These are phyloP conservation scores for Hymenoscyphus albidus DNA, from an alignment of 2,329 filamentous ascomycete species.

Conservation along the genomic window DNA sequence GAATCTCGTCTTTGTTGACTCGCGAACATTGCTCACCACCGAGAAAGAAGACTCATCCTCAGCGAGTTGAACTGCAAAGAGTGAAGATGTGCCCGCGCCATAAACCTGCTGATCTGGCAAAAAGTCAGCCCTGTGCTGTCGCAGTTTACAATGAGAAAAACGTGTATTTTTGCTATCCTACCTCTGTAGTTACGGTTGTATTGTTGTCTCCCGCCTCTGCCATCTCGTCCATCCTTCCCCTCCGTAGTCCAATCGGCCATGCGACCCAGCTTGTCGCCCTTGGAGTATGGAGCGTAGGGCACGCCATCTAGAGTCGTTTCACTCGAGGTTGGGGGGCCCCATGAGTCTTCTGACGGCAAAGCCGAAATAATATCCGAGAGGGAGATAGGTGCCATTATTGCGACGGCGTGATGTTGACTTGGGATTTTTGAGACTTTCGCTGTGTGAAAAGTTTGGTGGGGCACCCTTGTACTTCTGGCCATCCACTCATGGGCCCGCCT, in stretches of 20 bases:
- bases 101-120: conserved; percentile 88
- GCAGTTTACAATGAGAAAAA: conserved; percentile 13
- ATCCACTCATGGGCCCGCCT: neutral
- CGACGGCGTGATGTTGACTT: conserved; percentile 17
- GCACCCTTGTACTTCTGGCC: neutral
- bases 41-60: conserved; percentile 98
- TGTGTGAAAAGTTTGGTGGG: conserved; percentile 1
- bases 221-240: conserved; percentile 74
- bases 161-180: conserved; percentile 40
- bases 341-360: conserved; percentile 72
- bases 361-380: conserved; percentile 65
- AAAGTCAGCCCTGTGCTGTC: conserved; percentile 8
- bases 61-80: conserved; percentile 86
- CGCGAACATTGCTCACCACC: conserved; percentile 91
- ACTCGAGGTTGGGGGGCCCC: conserved; percentile 78
- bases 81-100: conserved; percentile 77
- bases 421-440: neutral
- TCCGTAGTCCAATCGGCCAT: conserved; percentile 98
- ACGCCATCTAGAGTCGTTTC: conserved; percentile 92
- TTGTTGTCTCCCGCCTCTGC: conserved; percentile 73
- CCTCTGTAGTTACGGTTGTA: conserved; percentile 94
- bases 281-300: conserved; percentile 96
- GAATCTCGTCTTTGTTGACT: conserved; percentile 81
- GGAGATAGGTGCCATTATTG: conserved; percentile 49
- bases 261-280: conserved; percentile 96